These are phyloP conservation scores for Tetrapyrgos nigripes DNA, from an alignment of 1,284 basidiomycete species.

Conservation along the genomic window DNA sequence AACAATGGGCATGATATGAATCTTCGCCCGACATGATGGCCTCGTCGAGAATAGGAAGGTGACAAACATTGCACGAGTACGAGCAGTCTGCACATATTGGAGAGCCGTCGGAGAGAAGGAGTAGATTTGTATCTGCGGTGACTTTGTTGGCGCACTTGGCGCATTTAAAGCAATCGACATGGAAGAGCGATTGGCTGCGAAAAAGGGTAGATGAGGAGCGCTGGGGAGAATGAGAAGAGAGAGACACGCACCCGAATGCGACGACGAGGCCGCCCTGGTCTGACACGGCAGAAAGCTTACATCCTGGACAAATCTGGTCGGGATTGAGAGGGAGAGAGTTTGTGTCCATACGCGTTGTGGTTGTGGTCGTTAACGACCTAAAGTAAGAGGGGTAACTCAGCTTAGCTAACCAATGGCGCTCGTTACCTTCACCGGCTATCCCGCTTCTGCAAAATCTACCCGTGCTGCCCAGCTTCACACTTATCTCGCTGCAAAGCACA, in stretches of 20 bases:
- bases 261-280: slow-evolving; percentile 89
- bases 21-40: slow-evolving; percentile 99
- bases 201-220: slow-evolving; percentile 16
- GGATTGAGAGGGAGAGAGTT: slow-evolving; percentile 32
- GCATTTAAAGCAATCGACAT: slow-evolving; percentile 85
- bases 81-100: slow-evolving; percentile 98
- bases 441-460: slow-evolving; percentile 86
- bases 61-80: slow-evolving; percentile 95
- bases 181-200: slow-evolving; percentile 80
- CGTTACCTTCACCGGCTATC: slow-evolving; percentile 91
- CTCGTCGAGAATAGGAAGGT: slow-evolving; percentile 91
- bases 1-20: slow-evolving; percentile 98
- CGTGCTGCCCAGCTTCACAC: slow-evolving; percentile 71
- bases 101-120: slow-evolving; percentile 94
- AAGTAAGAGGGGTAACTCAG: slow-evolving; percentile 12
- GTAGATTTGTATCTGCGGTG: slow-evolving; percentile 93
- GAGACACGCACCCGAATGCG: slow-evolving; percentile 78
- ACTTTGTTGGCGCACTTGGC: slow-evolving; percentile 84
- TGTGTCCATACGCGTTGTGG: slow-evolving; percentile 4
- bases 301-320: slow-evolving; percentile 83
- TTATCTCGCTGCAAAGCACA: slow-evolving; percentile 65
- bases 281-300: slow-evolving; percentile 82
- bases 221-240: slow-evolving; percentile 28
- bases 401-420: slow-evolving; percentile 80
- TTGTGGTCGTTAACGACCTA: not conserved